phyloP scores from a whole-genome alignment of 768 basidiomycete species.

The Fistulinella prunicolor region DNA sequence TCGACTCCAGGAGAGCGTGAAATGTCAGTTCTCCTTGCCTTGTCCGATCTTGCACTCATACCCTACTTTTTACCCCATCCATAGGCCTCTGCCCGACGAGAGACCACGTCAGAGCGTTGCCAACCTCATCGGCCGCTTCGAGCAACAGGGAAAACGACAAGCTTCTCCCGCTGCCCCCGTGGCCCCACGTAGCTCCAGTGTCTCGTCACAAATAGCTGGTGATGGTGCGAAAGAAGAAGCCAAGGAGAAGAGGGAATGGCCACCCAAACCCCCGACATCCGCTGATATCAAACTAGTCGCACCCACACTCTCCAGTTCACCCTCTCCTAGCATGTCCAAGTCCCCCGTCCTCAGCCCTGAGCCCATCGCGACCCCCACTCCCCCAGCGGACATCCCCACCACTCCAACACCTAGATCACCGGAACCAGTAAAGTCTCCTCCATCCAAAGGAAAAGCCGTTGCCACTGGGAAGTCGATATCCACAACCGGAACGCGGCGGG shows the following conservation, averaged over 20 bases:
- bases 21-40: constrained; percentile 27
- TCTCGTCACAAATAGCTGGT: constrained; percentile 58
- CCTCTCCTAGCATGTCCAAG: constrained; percentile 18
- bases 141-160: constrained; percentile 73
- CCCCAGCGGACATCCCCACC: constrained; percentile 15
- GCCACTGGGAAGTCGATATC: constrained; percentile 21
- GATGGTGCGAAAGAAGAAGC: constrained; percentile 65
- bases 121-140: constrained; percentile 87
- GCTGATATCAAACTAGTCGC: constrained; percentile 33
- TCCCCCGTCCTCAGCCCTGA: constrained; percentile 28
- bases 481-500: constrained; percentile 18
- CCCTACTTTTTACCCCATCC: constrained; percentile 11
- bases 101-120: constrained; percentile 83
- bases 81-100: constrained; percentile 85
- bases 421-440: constrained; percentile 20
- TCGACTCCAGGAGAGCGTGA: constrained; percentile 20
- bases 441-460: constrained; percentile 18
- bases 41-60: constrained; percentile 16
- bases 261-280: constrained; percentile 47
- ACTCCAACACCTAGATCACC: constrained; percentile 23
- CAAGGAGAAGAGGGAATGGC: constrained; percentile 78
- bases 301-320: constrained; percentile 36
- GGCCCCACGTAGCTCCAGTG: constrained; percentile 63
- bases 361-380: constrained; percentile 25
- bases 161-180: constrained; percentile 36